Percentiles rank a stretch among this genome's conserved stretches.
Conservation (phyloP, 306 rosid genomes). For the Mimosa pudica region DNA sequence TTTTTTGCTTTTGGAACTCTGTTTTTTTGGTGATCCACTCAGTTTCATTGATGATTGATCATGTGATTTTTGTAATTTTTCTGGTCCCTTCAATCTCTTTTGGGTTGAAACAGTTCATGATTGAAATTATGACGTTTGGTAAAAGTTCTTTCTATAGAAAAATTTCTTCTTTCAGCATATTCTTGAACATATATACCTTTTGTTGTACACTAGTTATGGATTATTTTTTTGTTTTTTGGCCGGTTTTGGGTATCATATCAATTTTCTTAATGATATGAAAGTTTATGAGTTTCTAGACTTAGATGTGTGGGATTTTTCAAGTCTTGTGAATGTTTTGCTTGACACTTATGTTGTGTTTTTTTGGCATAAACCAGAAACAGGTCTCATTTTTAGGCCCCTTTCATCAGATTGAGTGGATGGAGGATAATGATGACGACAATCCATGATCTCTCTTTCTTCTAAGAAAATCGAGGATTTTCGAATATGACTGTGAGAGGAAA, state of each 20-base stretch:
- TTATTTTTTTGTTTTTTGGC: background rate
- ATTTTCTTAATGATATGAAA: slow-evolving; percentile 2
- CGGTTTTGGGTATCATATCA: background rate
- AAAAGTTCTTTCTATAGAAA: background rate
- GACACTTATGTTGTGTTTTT: slow-evolving; percentile 18
- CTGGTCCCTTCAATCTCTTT: background rate
- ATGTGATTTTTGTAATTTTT: background rate
- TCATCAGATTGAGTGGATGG: slow-evolving; percentile 55
- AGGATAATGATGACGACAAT: slow-evolving; percentile 60
- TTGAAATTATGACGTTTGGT: background rate
- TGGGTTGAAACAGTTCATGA: background rate
- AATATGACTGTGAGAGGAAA: slow-evolving; percentile 42
- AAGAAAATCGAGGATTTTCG: slow-evolving; percentile 28
- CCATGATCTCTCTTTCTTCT: slow-evolving; percentile 27
- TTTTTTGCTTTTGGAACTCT: slow-evolving; percentile 18
- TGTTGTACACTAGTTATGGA: background rate
- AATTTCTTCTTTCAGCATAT: background rate
- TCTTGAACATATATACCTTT: background rate
- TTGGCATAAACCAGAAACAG: slow-evolving; percentile 30
- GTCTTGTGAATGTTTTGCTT: background rate
- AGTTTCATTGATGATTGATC: slow-evolving; percentile 19
- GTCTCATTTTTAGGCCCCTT: background rate
- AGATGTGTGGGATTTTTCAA: background rate
- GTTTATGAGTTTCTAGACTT: background rate
- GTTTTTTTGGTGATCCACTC: background rate